These are phyloP conservation scores for Pseudogymnoascus destructans DNA, from an alignment of 2,329 filamentous ascomycete species.

Conservation along the genomic window DNA sequence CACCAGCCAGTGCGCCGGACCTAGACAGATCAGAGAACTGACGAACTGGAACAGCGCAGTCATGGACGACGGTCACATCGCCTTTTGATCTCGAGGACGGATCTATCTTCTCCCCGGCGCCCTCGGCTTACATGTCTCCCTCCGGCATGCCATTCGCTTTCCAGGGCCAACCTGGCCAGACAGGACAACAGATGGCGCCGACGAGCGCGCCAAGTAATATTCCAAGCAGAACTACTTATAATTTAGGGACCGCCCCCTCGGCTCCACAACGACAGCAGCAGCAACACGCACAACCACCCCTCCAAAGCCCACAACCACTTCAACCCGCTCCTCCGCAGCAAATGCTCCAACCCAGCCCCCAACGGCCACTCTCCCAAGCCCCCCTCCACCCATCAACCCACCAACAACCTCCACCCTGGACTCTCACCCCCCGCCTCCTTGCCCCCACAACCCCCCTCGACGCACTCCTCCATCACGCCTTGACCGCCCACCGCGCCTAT, in stretches of 20 bases:
- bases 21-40: background rate
- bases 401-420: background rate
- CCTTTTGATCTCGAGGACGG: background rate
- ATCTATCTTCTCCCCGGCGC: background rate
- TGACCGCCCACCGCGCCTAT: background rate
- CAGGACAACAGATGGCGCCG: background rate
- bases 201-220: background rate
- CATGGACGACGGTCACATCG: background rate
- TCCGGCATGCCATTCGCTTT: conserved; percentile 1
- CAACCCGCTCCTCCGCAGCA: background rate
- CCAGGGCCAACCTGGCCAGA: background rate
- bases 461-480: background rate
- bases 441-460: background rate
- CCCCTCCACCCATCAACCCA: background rate
- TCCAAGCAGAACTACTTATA: background rate
- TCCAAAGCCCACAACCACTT: background rate
- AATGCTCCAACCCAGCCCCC: background rate
- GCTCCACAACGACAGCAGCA: background rate
- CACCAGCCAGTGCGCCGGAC: background rate
- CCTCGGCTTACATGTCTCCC: background rate
- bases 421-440: background rate
- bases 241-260: background rate
- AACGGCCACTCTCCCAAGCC: background rate
- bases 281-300: background rate
- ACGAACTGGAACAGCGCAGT: conserved; percentile 1